Conservation (phyloP, 805 yeast species). For the Metschnikowia borealis region DNA sequence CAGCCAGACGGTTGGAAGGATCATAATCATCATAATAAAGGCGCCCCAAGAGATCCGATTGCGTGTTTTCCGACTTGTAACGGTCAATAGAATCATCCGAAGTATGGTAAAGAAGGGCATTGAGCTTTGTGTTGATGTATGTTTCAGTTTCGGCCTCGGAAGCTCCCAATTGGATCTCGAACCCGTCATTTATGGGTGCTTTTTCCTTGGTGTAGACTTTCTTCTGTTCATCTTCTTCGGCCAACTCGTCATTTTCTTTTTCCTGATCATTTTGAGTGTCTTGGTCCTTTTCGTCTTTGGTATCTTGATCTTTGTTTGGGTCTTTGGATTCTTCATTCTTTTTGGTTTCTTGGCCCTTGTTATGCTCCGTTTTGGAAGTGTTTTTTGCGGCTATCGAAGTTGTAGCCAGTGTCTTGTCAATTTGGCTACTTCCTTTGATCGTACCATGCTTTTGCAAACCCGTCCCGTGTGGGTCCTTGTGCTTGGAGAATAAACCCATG, state of each 20-base stretch:
- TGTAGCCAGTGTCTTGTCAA: background rate
- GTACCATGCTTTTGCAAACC: background rate
- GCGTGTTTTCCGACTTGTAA: slow-evolving; percentile 34
- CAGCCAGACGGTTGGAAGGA: slow-evolving; percentile 22
- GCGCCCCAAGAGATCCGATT: slow-evolving; percentile 39
- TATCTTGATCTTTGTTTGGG: background rate
- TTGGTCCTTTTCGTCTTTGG: background rate
- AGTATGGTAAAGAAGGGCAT: slow-evolving; percentile 37
- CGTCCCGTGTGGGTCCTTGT: background rate
- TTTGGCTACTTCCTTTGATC: background rate
- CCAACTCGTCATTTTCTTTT: background rate
- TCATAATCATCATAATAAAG: slow-evolving; percentile 43
- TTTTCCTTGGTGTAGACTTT: slow-evolving; percentile 17
- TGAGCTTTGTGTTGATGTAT: slow-evolving; percentile 33
- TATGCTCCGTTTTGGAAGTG: too few species aligned
- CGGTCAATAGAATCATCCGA: slow-evolving; percentile 35
- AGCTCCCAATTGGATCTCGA: background rate
- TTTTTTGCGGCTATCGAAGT: background rate
- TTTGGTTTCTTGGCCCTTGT: background rate
- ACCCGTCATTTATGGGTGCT: slow-evolving; percentile 6
- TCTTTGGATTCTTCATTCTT: background rate
- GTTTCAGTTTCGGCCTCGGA: slow-evolving; percentile 26
- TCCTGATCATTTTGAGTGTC: background rate
- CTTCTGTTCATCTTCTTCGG: slow-evolving; percentile 6
- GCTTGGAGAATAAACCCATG: slow-evolving; percentile 5